Evolutionary conservation across 345 rosid genomes (phyloP).

Genomic region (Linum trigynum): DNA sequence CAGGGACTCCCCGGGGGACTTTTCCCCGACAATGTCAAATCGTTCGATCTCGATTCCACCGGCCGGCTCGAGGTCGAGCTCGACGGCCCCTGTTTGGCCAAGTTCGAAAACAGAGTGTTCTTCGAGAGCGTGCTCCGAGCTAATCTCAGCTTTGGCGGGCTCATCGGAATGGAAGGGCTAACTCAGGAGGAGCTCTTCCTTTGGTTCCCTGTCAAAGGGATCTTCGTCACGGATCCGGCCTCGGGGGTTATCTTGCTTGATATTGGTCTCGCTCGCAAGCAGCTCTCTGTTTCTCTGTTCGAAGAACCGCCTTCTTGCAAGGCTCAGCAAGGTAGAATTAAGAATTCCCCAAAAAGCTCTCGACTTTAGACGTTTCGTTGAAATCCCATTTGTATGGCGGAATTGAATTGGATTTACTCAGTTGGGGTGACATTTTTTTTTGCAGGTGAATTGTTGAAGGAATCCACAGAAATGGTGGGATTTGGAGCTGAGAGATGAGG

Average conservation of each 20-base stretch:
- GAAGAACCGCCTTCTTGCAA: conserved; percentile 77
- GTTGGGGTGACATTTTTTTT: neutral
- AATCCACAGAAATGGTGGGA: conserved; percentile 42
- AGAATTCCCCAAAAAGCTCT: neutral
- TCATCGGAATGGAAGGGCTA: conserved; percentile 64
- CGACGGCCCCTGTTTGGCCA: conserved; percentile 64
- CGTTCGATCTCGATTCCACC: conserved; percentile 38
- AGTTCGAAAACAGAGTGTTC: conserved; percentile 51
- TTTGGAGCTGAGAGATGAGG: conserved; percentile 36
- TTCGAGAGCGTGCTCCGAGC: conserved; percentile 68
- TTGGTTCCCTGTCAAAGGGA: conserved; percentile 81
- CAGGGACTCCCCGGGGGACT: conserved; percentile 80
- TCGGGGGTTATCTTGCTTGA: conserved; percentile 86
- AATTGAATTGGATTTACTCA: neutral
- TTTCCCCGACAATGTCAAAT: conserved; percentile 64
- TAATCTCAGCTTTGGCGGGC: conserved; percentile 69
- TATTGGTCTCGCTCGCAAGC: conserved; percentile 82
- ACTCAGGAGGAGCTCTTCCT: conserved; percentile 74
- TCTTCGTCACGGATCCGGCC: conserved; percentile 60
- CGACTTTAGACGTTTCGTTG: neutral
- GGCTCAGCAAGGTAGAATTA: conserved; percentile 38
- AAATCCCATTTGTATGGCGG: neutral
- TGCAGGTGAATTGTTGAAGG: conserved; percentile 45
- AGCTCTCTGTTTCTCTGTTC: conserved; percentile 68
- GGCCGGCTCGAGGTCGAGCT: conserved; percentile 75